These are phyloP conservation scores for Saksenaea oblongispora DNA, from an alignment of 371 early-diverging fungal species.

Conservation along the genomic window DNA sequence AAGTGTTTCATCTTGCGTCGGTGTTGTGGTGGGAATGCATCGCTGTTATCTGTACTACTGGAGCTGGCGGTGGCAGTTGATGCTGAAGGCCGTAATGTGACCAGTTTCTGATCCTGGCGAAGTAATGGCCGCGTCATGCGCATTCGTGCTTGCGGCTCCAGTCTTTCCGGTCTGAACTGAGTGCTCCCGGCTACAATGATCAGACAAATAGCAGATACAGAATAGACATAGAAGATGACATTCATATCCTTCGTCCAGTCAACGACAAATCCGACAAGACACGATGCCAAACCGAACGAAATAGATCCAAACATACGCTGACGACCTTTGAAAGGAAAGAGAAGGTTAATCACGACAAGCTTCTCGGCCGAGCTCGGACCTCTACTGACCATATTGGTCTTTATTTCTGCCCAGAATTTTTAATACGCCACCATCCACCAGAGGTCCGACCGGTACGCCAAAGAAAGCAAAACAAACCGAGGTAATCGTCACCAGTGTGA, in stretches of 20 bases:
- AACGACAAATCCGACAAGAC: slow-evolving; percentile 46
- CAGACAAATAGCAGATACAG: slow-evolving; percentile 43
- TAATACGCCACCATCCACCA: slow-evolving; percentile 55
- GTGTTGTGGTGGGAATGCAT: not conserved
- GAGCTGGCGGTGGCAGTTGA: not conserved
- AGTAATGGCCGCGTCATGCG: not conserved
- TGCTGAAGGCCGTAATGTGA: slow-evolving; percentile 3
- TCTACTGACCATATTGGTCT: slow-evolving; percentile 45
- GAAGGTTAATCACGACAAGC: not conserved
- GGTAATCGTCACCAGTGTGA: slow-evolving; percentile 43
- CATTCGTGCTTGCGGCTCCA: slow-evolving; percentile 8
- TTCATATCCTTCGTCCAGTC: slow-evolving; percentile 55
- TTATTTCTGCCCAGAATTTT: slow-evolving; percentile 52
- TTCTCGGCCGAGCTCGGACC: not conserved
- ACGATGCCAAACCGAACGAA: slow-evolving; percentile 50
- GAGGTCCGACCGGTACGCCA: slow-evolving; percentile 51
- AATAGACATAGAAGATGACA: slow-evolving; percentile 52
- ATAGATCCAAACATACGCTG: slow-evolving; percentile 60
- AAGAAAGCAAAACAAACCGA: slow-evolving; percentile 57
- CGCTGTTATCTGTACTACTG: not conserved
- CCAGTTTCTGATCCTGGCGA: not conserved
- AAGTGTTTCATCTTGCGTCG: slow-evolving; percentile 29
- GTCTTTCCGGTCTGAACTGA: slow-evolving; percentile 46
- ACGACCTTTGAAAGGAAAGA: slow-evolving; percentile 22
- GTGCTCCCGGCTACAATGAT: slow-evolving; percentile 47